A percentile compares a stretch with the other conserved stretches of the same genome.
Evolutionary conservation across 2,329 filamentous ascomycete genomes (phyloP).

Genomic region (Cladophialophora exuberans): DNA sequence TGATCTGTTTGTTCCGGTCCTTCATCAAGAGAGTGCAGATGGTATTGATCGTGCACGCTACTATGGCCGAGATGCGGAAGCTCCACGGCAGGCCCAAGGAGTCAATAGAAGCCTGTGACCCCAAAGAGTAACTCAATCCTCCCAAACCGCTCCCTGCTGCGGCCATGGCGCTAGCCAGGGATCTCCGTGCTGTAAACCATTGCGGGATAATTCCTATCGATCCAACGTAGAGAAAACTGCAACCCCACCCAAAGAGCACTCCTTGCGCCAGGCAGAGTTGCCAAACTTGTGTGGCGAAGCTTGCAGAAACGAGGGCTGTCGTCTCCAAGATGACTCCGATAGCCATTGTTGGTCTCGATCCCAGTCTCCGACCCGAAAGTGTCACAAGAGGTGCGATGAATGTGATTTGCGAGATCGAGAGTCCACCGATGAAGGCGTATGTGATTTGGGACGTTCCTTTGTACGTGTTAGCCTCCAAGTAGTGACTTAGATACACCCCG

Average conservation of each 20-base stretch:
- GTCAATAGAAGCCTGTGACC: constrained; percentile 32
- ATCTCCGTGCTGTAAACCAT: constrained; percentile 36
- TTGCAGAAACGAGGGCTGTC: constrained; percentile 31
- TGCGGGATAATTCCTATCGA: constrained; percentile 29
- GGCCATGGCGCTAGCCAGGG: constrained; percentile 35
- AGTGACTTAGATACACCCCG: constrained; percentile 48
- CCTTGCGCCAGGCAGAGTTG: constrained; percentile 35
- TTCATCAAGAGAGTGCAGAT: constrained; percentile 31
- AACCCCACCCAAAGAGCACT: constrained; percentile 31
- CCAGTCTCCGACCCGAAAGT: constrained; percentile 21
- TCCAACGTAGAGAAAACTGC: constrained; percentile 32
- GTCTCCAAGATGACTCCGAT: constrained; percentile 25
- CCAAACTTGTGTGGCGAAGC: constrained; percentile 29
- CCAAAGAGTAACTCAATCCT: constrained; percentile 33
- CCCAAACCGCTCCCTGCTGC: constrained; percentile 36
- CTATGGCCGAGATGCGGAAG: constrained; percentile 34
- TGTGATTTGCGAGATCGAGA: constrained; percentile 31
- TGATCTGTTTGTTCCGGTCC: constrained; percentile 31
- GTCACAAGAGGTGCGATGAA: constrained; percentile 35
- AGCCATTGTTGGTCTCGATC: constrained; percentile 26
- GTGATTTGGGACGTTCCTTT: constrained; percentile 30
- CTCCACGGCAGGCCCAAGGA: constrained; percentile 32
- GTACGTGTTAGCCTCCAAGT: constrained; percentile 38
- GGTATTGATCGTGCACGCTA: constrained; percentile 29
- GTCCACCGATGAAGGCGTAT: constrained; percentile 37